phyloP scores from a whole-genome alignment of 768 basidiomycete species.

The Lactifluus volemus region DNA sequence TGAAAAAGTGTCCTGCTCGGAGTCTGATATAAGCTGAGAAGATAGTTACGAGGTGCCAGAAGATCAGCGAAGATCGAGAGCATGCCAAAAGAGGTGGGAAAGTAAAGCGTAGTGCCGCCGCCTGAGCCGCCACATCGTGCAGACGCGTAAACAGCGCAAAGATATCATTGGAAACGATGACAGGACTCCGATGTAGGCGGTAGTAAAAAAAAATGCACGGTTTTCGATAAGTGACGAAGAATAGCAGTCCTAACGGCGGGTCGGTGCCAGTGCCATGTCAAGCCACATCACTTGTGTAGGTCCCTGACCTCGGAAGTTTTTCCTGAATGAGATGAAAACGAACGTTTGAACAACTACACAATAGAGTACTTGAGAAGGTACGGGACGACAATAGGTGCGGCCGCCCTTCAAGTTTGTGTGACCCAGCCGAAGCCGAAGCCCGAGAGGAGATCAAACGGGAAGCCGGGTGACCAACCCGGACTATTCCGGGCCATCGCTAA shows the following conservation, averaged over 20 bases:
- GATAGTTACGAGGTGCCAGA: conserved; percentile 1
- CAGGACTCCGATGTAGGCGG: neutral
- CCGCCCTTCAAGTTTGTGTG: too few relatives aligned
- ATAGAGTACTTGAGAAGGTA: too few relatives aligned
- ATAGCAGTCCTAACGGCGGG: neutral
- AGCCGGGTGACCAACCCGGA: too few relatives aligned
- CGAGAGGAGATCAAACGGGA: too few relatives aligned
- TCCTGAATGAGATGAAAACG: neutral
- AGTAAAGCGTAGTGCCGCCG: neutral
- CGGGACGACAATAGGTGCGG: too few relatives aligned
- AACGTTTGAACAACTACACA: too few relatives aligned
- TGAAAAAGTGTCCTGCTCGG: neutral
- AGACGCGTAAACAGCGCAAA: neutral
- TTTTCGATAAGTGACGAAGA: conserved; percentile 2
- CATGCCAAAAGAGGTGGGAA: conserved; percentile 5
- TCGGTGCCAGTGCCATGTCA: neutral
- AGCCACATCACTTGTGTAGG: neutral
- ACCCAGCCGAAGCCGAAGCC: too few relatives aligned
- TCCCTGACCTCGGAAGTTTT: neutral
- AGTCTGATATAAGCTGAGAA: conserved; percentile 13
- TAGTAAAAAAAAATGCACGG: neutral
- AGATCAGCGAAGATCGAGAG: conserved; percentile 15
- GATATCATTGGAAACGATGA: neutral
- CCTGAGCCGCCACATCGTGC: neutral
- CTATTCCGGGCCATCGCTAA: too few relatives aligned